phyloP scores from a whole-genome alignment of 768 basidiomycete genomes.

The Xerocomus brunneocitrinus region DNA sequence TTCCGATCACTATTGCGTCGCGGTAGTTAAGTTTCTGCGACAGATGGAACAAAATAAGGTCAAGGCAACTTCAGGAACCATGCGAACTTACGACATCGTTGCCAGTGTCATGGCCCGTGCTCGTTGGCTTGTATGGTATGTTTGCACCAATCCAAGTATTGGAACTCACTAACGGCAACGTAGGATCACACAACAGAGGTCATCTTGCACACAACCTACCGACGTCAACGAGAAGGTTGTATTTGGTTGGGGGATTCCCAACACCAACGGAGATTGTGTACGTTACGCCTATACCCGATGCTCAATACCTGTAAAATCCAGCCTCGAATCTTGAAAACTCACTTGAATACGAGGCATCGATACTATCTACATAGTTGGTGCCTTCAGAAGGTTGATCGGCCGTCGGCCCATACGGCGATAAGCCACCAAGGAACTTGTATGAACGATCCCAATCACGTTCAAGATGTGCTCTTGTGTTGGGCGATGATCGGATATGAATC shows the following conservation, averaged over 20 bases:
- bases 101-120: slow-evolving; percentile 40
- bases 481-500: slow-evolving; percentile 35
- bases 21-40: slow-evolving; percentile 49
- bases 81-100: slow-evolving; percentile 31
- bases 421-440: slow-evolving; percentile 48
- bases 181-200: not conserved
- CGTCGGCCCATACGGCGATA: slow-evolving; percentile 51
- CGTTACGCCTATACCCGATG: slow-evolving; percentile 36
- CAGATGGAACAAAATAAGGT: not conserved
- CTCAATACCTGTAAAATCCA: not conserved
- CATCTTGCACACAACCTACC: slow-evolving; percentile 29
- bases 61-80: not conserved
- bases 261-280: slow-evolving; percentile 52
- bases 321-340: not conserved
- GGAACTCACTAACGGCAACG: slow-evolving; percentile 33
- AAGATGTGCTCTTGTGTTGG: slow-evolving; percentile 46
- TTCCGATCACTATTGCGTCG: slow-evolving; percentile 49
- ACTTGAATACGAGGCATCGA: slow-evolving; percentile 57
- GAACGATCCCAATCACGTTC: slow-evolving; percentile 52
- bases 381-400: slow-evolving; percentile 16
- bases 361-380: slow-evolving; percentile 23
- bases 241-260: slow-evolving; percentile 46
- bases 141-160: slow-evolving; percentile 58
- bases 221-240: slow-evolving; percentile 55
- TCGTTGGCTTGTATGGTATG: slow-evolving; percentile 42